Base-by-base conservation (phyloP, 106 monocot genomes). In the Dendrobium nobile region DNA sequence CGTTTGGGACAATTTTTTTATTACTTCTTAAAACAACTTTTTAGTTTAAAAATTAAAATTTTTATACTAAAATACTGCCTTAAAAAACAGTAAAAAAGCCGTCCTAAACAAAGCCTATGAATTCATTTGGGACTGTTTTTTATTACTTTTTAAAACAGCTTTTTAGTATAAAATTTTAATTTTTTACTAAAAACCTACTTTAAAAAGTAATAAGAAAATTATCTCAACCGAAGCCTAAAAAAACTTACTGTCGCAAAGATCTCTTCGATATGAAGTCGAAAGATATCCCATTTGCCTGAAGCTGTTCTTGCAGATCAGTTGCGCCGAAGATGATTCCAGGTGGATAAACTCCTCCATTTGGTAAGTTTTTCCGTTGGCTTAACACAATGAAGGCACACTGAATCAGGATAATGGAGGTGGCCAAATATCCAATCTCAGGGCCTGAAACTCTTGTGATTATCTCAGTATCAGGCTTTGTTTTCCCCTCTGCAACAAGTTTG, bases 371-470 rank as follows among this genome's bases (percentile, higher is more conserved):
- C 0, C 98, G 85, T 16, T 93, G 86, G 55, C 82, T 79, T 80
- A 99, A 79, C 43, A 95, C 55, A 64, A 95, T 72, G 44, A 99
- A 82, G 9, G 95, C 92, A 33, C 98, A 93, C 75, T 99, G 98
- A 19, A 99, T 65, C 20, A 99, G 84, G n/a, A 87, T 75, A 67
- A 99, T 95, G 13, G 98, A 95, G 22, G 98, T 93, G 43, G 92
- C 86, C 20, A 91, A 1, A 73, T 99, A 99, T 18, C 91, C 95
- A 8, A 99, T 72, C 83, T 99, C 98, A 47, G 95, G 93, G 41
- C 98, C 98, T 13, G 95, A 91, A 3, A 99, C 84, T 80, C 91
- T 86, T 7, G 98, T 99, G 54, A 91, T 84, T 51, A 99, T 90
- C 82, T 92, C 91, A 3, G 85, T 88, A 78, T 99, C 98, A n/a